These are phyloP conservation scores for Ilex asprella DNA, from an alignment of 257 asterid species.

Conservation along the genomic window DNA sequence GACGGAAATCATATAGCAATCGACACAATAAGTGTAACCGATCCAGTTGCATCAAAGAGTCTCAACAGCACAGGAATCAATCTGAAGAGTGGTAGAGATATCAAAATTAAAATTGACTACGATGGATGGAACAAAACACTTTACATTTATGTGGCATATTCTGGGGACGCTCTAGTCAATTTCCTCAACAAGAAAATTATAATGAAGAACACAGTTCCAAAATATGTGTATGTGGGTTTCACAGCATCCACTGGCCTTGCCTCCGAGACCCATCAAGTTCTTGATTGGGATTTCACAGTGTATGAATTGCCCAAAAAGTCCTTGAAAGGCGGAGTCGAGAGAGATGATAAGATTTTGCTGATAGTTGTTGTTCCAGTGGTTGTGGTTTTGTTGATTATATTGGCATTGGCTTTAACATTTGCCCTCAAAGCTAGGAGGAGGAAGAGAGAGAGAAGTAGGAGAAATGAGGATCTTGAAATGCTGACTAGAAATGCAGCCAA, in stretches of 20 bases:
- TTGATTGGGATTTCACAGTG: constrained; percentile 53
- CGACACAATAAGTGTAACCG: constrained; percentile 43
- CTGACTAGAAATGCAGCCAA: constrained; percentile 43
- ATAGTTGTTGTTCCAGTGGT: constrained; percentile 28
- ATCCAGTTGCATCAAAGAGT: constrained; percentile 44
- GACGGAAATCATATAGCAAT: constrained; percentile 51
- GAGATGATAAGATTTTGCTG: constrained; percentile 10
- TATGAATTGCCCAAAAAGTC: constrained; percentile 33
- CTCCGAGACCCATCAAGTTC: constrained; percentile 46
- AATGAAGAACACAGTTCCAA: constrained; percentile 44
- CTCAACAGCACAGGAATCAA: constrained; percentile 35
- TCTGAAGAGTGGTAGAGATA: constrained; percentile 43
- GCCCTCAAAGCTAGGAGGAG: constrained; percentile 16
- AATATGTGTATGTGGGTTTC: constrained; percentile 49
- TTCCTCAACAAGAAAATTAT: constrained; percentile 34
- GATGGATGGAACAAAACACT: constrained; percentile 49
- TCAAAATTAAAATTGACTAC: constrained; percentile 34
- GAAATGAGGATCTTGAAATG: constrained; percentile 36
- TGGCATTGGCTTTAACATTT: constrained; percentile 1
- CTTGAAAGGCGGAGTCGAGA: constrained; percentile 18
- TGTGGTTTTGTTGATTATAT: constrained; percentile 6
- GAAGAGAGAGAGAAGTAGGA: constrained; percentile 16
- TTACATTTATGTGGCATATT: constrained; percentile 33
- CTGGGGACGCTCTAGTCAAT: constrained; percentile 19
- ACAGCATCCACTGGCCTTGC: constrained; percentile 53